Percentiles rank a stretch among this genome's conserved stretches.
These are phyloP conservation scores for Quercus tomentella DNA, from an alignment of 331 rosid genomes.

Conservation along the genomic window DNA sequence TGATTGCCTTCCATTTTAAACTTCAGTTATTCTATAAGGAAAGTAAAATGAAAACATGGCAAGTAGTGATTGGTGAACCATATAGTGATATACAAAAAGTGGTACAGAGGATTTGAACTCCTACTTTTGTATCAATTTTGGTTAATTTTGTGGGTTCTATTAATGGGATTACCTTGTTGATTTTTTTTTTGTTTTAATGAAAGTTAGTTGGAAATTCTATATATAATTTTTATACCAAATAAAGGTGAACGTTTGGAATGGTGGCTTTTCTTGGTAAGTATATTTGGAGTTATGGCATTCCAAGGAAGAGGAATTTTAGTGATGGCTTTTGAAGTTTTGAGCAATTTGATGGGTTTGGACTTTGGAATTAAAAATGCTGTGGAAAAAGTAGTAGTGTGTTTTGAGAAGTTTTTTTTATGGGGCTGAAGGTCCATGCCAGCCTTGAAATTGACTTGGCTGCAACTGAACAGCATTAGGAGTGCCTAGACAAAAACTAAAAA, in stretches of 20 bases:
- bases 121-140: not conserved
- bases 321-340: not conserved
- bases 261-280: not conserved
- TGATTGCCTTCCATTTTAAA: too few relatives aligned
- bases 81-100: too few relatives aligned
- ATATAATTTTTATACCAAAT: not conserved
- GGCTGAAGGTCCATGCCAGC: too few relatives aligned
- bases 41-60: too few relatives aligned
- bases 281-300: not conserved
- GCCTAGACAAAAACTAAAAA: too few relatives aligned
- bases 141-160: not conserved
- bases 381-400: not conserved
- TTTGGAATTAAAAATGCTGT: not conserved
- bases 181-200: too few relatives aligned
- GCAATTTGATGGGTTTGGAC: not conserved
- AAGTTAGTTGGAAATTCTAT: not conserved
- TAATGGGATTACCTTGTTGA: not conserved
- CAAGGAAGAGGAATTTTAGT: not conserved
- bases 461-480: too few relatives aligned
- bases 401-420: not conserved
- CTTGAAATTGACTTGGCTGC: too few relatives aligned
- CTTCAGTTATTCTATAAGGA: too few relatives aligned
- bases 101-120: too few relatives aligned
- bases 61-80: too few relatives aligned
- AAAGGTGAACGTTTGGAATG: not conserved